Evolutionary conservation across 305 asterid genomes (phyloP).

Genomic region (Petunia hybrid): DNA sequence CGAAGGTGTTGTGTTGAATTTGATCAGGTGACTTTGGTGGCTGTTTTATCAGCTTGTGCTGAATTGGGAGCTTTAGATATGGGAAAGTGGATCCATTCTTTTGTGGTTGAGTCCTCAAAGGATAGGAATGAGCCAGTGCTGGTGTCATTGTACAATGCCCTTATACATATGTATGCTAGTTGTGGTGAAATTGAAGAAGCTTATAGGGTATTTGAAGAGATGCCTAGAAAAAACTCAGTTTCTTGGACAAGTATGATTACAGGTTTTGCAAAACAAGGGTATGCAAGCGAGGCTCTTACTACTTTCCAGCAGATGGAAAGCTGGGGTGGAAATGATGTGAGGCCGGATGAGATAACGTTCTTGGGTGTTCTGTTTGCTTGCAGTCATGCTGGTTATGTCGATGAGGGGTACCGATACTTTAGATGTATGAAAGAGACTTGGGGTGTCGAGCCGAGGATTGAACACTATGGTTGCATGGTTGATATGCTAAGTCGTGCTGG

Average conservation of each 20-base stretch:
- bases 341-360: constrained; percentile 70
- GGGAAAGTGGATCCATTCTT: constrained; percentile 75
- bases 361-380: constrained; percentile 81
- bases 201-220: constrained; percentile 51
- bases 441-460: constrained; percentile 68
- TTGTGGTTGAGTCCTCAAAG: constrained; percentile 43
- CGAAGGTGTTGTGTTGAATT: constrained; percentile 51
- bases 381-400: constrained; percentile 75
- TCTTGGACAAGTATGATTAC: constrained; percentile 87
- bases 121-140: constrained; percentile 43
- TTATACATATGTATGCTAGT: constrained; percentile 86
- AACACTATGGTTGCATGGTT: constrained; percentile 87
- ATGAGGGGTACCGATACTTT: constrained; percentile 64
- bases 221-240: constrained; percentile 58
- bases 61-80: constrained; percentile 67
- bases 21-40: constrained; percentile 74
- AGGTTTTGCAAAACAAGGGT: constrained; percentile 81
- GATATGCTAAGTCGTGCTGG: constrained; percentile 90
- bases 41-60: constrained; percentile 75
- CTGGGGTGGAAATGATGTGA: constrained; percentile 38
- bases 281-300: constrained; percentile 62
- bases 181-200: constrained; percentile 80
- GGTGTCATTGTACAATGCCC: constrained; percentile 61
- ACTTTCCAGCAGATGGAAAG: constrained; percentile 70
- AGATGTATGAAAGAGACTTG: constrained; percentile 56